These are phyloP conservation scores for Thielaviopsis ethacetica DNA, from an alignment of 2,329 filamentous ascomycete genomes.

Conservation along the genomic window DNA sequence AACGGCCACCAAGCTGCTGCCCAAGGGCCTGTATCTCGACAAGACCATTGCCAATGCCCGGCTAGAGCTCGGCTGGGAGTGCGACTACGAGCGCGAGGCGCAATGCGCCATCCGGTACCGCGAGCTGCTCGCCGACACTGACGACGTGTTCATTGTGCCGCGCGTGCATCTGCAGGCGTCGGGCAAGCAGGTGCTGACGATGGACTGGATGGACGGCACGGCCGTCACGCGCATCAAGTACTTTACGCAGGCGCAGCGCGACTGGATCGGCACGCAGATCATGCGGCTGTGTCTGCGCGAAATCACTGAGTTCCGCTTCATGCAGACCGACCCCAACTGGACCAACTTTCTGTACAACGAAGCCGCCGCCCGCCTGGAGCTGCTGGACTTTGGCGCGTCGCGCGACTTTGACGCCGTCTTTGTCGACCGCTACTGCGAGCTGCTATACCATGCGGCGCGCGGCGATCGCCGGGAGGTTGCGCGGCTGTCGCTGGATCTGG, in stretches of 20 bases:
- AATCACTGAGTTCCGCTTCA: constrained; percentile 87
- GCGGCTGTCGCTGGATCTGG: constrained; percentile 56
- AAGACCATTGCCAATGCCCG: constrained; percentile 95
- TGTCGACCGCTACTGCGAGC: constrained; percentile 59
- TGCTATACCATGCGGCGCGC: constrained; percentile 65
- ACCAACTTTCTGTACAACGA: constrained; percentile 93
- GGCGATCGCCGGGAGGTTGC: constrained; percentile 48
- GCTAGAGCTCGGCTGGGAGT: constrained; percentile 88
- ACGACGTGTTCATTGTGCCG: constrained; percentile 63
- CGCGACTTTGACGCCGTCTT: constrained; percentile 72
- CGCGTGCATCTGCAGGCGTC: constrained; percentile 62
- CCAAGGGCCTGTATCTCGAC: constrained; percentile 83
- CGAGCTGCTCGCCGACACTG: constrained; percentile 49
- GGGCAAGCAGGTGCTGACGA: constrained; percentile 75
- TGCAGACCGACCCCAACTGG: constrained; percentile 99
- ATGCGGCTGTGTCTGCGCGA: constrained; percentile 82
- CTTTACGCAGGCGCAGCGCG: constrained; percentile 67
- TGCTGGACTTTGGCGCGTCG: constrained; percentile 90
- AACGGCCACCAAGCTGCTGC: constrained; percentile 76
- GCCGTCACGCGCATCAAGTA: constrained; percentile 66
- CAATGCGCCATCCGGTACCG: constrained; percentile 62
- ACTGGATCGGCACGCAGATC: constrained; percentile 94
- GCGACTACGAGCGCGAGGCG: constrained; percentile 84
- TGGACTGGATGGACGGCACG: constrained; percentile 76
- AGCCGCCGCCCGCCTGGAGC: constrained; percentile 54